Conservation (phyloP, 23 red algal species). For the Gracilaria vermiculophylla region DNA sequence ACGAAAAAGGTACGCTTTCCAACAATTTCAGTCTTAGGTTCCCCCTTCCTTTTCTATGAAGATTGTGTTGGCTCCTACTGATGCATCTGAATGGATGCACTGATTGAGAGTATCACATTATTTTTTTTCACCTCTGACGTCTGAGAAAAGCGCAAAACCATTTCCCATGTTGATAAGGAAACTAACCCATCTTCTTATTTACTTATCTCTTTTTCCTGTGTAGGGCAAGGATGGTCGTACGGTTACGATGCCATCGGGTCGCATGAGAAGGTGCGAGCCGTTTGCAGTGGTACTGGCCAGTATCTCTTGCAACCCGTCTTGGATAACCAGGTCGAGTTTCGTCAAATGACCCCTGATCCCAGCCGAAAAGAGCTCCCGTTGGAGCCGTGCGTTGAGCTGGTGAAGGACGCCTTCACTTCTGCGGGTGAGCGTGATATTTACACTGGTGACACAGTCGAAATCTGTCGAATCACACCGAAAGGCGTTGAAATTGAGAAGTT, state of each 20-base stretch:
- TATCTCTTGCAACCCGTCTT: constrained; percentile 93
- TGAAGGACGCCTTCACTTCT: constrained; percentile 89
- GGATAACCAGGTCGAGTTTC: constrained; percentile 91
- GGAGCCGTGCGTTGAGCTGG: constrained; percentile 69
- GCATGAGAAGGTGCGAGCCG: constrained; percentile 88
- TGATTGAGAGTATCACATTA: constrained; percentile 25
- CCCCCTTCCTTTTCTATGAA: not conserved
- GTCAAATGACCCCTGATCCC: constrained; percentile 61
- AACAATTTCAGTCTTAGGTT: not conserved
- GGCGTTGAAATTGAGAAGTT: constrained; percentile 82
- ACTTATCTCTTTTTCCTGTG: not conserved
- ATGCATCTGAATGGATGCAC: not conserved
- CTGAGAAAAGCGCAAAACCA: not conserved
- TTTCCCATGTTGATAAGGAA: not conserved
- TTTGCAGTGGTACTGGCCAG: constrained; percentile 89
- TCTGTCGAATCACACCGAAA: constrained; percentile 67
- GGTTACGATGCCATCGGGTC: constrained; percentile 98
- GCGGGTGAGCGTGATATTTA: constrained; percentile 95
- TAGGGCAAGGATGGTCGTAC: constrained; percentile 88
- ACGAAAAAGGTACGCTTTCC: constrained; percentile 72
- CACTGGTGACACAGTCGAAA: constrained; percentile 87
- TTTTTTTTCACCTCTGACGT: constrained; percentile 49
- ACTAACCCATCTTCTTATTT: not conserved
- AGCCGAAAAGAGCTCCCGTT: constrained; percentile 61
- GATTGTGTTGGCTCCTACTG: constrained; percentile 42